Evolutionary conservation across 805 yeast species (phyloP).

Genomic region (Isabelozyma heimii): DNA sequence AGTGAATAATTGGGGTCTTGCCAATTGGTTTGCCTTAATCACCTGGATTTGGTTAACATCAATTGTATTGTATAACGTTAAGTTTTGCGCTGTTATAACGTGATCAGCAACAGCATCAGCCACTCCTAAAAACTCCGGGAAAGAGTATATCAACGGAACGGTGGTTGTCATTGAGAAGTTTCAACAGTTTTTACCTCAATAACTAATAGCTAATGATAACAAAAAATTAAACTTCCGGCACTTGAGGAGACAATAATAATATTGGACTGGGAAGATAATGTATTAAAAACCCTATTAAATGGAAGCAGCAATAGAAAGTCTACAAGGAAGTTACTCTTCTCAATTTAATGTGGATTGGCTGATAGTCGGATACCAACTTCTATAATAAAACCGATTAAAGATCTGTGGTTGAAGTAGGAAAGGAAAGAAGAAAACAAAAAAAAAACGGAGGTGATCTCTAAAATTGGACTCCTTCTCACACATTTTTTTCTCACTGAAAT

Average conservation of each 20-base stretch:
- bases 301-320: not conserved
- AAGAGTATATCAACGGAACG: constrained; percentile 90
- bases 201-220: not conserved
- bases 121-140: constrained; percentile 84
- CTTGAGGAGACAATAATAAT: not conserved
- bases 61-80: constrained; percentile 49
- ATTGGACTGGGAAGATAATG: not conserved
- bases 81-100: constrained; percentile 82
- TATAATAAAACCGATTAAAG: not conserved
- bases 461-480: not conserved
- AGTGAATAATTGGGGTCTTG: constrained; percentile 7
- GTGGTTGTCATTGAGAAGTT: constrained; percentile 76
- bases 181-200: not conserved
- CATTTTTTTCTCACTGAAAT: not conserved
- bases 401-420: not conserved
- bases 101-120: constrained; percentile 98
- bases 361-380: not conserved
- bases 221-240: not conserved
- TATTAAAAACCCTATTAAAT: not conserved
- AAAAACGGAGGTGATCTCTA: not conserved
- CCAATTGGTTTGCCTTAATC: constrained; percentile 24
- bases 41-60: constrained; percentile 31
- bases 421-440: not conserved
- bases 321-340: not conserved
- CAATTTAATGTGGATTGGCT: not conserved